phyloP scores from a whole-genome alignment of 805 yeast species.

The Candida rishiriensis region DNA sequence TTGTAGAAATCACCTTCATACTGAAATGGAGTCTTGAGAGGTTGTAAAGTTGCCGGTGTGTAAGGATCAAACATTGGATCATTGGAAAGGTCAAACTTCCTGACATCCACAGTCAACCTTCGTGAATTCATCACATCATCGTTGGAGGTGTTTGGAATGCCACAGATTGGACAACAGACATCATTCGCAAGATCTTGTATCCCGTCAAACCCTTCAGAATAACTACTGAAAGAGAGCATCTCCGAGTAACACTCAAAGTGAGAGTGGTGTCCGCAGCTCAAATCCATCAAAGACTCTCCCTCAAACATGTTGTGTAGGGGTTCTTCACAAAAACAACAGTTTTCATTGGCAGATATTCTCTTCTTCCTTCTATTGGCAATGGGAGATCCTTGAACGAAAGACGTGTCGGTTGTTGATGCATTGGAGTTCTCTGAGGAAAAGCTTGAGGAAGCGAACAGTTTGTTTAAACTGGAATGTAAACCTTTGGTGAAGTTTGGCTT shows the following conservation, averaged over 20 bases:
- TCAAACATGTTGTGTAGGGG: conserved; percentile 32
- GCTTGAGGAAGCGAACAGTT: too few relatives aligned
- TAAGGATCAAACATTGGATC: conserved; percentile 4
- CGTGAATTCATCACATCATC: conserved; percentile 12
- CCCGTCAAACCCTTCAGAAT: not conserved
- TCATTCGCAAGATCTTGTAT: not conserved
- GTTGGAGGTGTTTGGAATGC: conserved; percentile 8
- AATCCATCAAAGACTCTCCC: conserved; percentile 39
- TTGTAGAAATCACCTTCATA: conserved; percentile 6
- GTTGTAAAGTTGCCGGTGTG: conserved; percentile 3
- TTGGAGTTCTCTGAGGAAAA: too few relatives aligned
- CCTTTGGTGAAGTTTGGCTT: too few relatives aligned
- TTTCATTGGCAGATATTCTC: conserved; percentile 9
- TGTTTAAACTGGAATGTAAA: too few relatives aligned
- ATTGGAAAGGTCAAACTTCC: conserved; percentile 1
- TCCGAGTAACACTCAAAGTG: conserved; percentile 41
- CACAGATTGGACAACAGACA: conserved; percentile 19
- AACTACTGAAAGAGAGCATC: conserved; percentile 12
- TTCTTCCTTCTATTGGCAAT: not conserved
- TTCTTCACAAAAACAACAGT: conserved; percentile 44
- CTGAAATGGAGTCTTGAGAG: conserved; percentile 5
- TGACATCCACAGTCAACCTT: conserved; percentile 4
- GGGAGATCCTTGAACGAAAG: too few relatives aligned
- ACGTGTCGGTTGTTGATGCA: too few relatives aligned
- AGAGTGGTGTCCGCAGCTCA: conserved; percentile 39